Conservation (phyloP, 1,284 basidiomycete species). For the Rugosomyces carneus region DNA sequence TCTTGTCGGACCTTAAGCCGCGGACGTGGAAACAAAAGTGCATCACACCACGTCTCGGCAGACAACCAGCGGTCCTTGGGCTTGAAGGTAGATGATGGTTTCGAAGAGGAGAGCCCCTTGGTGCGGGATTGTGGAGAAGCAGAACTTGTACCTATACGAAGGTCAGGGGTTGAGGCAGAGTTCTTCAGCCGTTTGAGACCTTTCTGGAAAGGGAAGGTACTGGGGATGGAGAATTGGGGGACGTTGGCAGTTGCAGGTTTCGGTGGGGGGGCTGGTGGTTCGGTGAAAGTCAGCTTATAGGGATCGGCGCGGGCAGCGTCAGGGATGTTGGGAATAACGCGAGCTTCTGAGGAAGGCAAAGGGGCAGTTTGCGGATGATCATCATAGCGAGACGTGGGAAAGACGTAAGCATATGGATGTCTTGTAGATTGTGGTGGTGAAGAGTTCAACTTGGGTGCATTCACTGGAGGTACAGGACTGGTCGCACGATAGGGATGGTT, state of each 20-base stretch:
- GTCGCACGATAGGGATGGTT: slow-evolving; percentile 13
- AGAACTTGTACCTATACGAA: slow-evolving; percentile 29
- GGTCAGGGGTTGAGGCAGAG: slow-evolving; percentile 58
- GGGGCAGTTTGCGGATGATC: slow-evolving; percentile 22
- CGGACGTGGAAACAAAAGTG: slow-evolving; percentile 66
- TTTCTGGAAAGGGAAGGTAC: slow-evolving; percentile 3
- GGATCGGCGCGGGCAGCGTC: background rate
- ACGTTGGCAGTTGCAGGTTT: slow-evolving; percentile 5
- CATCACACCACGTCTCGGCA: slow-evolving; percentile 76
- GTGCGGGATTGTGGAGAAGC: background rate
- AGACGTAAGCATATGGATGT: slow-evolving; percentile 48
- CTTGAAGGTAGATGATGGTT: slow-evolving; percentile 20
- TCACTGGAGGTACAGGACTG: background rate
- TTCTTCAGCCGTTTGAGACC: slow-evolving; percentile 32
- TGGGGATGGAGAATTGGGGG: slow-evolving; percentile 4
- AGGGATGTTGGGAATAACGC: background rate
- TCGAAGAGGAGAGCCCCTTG: background rate
- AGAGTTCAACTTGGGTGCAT: background rate
- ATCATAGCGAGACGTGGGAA: slow-evolving; percentile 20
- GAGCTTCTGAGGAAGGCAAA: background rate
- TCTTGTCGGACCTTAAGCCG: slow-evolving; percentile 46
- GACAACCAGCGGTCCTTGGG: slow-evolving; percentile 59
- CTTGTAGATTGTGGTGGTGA: slow-evolving; percentile 19
- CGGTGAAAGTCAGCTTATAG: slow-evolving; percentile 20
- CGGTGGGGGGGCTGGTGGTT: background rate